phyloP scores from a whole-genome alignment of 2,329 filamentous ascomycete genomes.

The Keithomyces neogunnii region DNA sequence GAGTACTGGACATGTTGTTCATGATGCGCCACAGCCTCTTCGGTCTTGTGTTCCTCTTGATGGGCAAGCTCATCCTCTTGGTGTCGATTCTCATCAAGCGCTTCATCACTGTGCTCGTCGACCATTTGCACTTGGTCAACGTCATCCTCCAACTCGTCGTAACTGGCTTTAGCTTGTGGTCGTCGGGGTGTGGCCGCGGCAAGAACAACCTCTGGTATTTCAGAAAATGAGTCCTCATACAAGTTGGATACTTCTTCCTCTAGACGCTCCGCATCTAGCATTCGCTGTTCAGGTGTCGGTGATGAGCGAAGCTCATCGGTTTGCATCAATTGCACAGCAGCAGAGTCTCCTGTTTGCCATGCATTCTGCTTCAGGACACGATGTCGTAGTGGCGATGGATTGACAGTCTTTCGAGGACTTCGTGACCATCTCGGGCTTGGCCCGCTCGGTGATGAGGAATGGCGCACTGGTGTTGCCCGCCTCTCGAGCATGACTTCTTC shows the following conservation, averaged over 20 bases:
- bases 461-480: background rate
- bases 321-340: background rate
- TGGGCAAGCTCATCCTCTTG: background rate
- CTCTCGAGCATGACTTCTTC: background rate
- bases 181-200: conserved; percentile 38
- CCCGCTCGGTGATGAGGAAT: conserved; percentile 13
- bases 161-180: conserved; percentile 4
- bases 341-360: conserved; percentile 13
- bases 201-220: conserved; percentile 43
- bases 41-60: background rate
- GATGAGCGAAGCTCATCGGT: conserved; percentile 1
- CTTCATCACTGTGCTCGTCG: background rate
- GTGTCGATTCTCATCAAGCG: background rate
- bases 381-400: conserved; percentile 23
- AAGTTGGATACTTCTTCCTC: conserved; percentile 22
- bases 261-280: conserved; percentile 5
- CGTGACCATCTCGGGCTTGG: conserved; percentile 20
- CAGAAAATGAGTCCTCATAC: conserved; percentile 50
- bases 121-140: background rate
- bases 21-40: background rate
- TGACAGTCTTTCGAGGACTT: conserved; percentile 25
- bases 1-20: background rate
- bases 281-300: conserved; percentile 4
- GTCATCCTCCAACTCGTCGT: conserved; percentile 8
- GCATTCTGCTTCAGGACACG: conserved; percentile 24